Base-by-base conservation (phyloP, 768 basidiomycete genomes). In the Sporobolomyces pararoseus region DNA sequence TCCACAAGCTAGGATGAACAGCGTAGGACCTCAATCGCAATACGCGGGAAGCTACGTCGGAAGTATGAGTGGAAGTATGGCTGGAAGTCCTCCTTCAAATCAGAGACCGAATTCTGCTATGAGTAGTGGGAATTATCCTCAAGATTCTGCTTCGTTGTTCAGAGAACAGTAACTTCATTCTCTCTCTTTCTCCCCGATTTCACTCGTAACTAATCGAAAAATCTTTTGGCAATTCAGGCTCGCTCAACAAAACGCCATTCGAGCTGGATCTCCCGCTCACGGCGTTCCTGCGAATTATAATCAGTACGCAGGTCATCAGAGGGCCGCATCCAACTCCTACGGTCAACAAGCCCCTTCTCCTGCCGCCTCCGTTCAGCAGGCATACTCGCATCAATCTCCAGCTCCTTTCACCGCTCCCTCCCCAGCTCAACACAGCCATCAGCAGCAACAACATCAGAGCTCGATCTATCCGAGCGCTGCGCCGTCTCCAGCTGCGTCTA, bases 121-220 rank as follows among this genome's bases (percentile, higher is more conserved):
- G 60, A 27, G 53, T 51, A 32, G 47, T 42, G 46, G n/a, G 39
- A 17, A 17, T 42, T 17, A 42, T 47, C 12, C 12, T 47, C 46
- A 12, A 13, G 46, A 35, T 49, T 64, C 62, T 12, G 66, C 57
- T n/a, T 27, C 71, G 10, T 54, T 55, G 31, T 69, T 73, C 25
- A 47, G 67, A 31, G 71, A 73, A 51, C 71, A 73, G 67, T 65
- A 29, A 63, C 53, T 12, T 21, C n/a, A 2, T 53, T 44, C 39
- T 16, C 25, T 12, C 12, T 27, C n/a, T 17, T n/a, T 6, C 9
- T 46, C 35, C 31, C 2, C 19, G 39, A 21, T 3, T 35, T 23
- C 53, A 17, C 17, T 19, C 32, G 5, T 37, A 12, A 6, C 12
- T 12, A 25, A 7, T 44, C 13, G n/a, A 16, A 13, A 25, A 39